Evolutionary conservation across 495 filamentous ascomycete species (phyloP).

Genomic region (Mytilinidion resinicola): DNA sequence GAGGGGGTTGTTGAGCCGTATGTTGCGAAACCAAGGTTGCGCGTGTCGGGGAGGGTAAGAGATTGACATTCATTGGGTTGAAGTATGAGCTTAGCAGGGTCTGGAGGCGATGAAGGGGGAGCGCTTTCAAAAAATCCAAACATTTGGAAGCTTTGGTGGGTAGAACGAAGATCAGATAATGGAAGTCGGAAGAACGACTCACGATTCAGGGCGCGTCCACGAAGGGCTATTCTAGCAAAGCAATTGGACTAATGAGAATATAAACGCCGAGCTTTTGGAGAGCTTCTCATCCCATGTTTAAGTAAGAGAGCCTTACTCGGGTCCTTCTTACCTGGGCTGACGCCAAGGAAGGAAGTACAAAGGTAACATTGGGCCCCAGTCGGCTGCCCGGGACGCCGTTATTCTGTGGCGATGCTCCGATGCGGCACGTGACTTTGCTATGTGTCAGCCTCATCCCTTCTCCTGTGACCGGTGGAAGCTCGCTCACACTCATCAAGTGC

Average conservation of each 20-base stretch:
- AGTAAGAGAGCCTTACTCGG: neutral
- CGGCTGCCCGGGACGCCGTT: neutral
- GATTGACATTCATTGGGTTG: conserved; percentile 13
- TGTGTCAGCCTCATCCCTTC: neutral
- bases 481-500: too few species aligned
- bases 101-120: conserved; percentile 15
- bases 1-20: conserved; percentile 16
- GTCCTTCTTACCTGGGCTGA: too few species aligned
- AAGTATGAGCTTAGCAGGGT: conserved; percentile 13
- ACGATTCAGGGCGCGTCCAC: neutral
- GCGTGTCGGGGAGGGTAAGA: conserved; percentile 8
- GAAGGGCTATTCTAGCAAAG: neutral
- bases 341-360: neutral
- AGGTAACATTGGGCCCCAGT: neutral
- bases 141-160: conserved; percentile 6
- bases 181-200: neutral
- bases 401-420: neutral
- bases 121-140: conserved; percentile 8
- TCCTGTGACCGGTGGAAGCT: too few species aligned
- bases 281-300: neutral
- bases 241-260: neutral
- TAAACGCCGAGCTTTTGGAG: neutral
- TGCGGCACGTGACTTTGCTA: neutral
- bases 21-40: conserved; percentile 19
- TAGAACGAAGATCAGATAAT: conserved; percentile 3